Evolutionary conservation across 768 basidiomycete species (phyloP).

Genomic region (Russula sp.): DNA sequence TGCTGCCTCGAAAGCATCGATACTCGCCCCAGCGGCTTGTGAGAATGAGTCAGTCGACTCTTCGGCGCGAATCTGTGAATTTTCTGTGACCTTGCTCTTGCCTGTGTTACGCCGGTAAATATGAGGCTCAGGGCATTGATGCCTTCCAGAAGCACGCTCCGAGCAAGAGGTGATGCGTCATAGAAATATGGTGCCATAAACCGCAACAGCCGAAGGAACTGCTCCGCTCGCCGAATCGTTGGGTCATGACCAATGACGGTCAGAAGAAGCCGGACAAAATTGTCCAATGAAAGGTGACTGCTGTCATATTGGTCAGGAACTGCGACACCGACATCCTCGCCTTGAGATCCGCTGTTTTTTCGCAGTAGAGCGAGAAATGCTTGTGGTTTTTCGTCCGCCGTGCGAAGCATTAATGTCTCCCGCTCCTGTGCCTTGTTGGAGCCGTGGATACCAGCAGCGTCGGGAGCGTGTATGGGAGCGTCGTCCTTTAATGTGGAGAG

Average conservation of each 20-base stretch:
- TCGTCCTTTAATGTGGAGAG: conserved; percentile 54
- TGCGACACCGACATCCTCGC: conserved; percentile 34
- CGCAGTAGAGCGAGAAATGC: conserved; percentile 58
- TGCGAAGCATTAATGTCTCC: conserved; percentile 64
- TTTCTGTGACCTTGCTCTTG: conserved; percentile 47
- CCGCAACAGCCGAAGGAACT: conserved; percentile 63
- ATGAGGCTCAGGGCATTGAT: conserved; percentile 63
- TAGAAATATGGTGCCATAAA: conserved; percentile 56
- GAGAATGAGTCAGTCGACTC: conserved; percentile 28
- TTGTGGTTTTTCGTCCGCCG: conserved; percentile 72
- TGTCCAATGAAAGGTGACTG: conserved; percentile 54
- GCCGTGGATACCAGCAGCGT: conserved; percentile 66
- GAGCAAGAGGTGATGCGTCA: conserved; percentile 50
- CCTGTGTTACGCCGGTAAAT: conserved; percentile 45
- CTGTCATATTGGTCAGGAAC: conserved; percentile 61
- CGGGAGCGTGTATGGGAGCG: conserved; percentile 43
- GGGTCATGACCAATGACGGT: conserved; percentile 79
- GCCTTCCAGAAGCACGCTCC: conserved; percentile 60
- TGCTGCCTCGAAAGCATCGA: conserved; percentile 45
- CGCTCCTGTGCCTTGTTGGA: conserved; percentile 62
- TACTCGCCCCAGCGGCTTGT: conserved; percentile 31
- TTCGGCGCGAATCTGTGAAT: conserved; percentile 35
- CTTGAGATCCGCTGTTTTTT: conserved; percentile 36
- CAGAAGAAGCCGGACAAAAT: conserved; percentile 68
- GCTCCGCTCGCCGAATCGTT: conserved; percentile 60